A percentile compares a stretch with the other conserved stretches of the same genome.
phyloP scores from a whole-genome alignment of 1,284 basidiomycete species.

The Mycena sp. region DNA sequence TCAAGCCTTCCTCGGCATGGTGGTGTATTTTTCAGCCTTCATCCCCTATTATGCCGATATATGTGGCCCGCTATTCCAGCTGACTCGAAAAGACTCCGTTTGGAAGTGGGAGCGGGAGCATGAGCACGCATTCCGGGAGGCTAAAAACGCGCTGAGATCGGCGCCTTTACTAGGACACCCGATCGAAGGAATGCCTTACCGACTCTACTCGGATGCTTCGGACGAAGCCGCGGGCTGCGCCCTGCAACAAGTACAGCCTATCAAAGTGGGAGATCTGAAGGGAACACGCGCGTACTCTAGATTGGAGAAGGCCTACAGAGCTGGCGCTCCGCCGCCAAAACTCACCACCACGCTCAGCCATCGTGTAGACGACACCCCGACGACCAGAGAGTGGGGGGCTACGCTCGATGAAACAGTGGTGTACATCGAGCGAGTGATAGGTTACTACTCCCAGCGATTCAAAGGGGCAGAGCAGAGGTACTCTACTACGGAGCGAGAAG shows the following conservation, averaged over 20 bases:
- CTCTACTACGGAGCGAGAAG: too few species aligned
- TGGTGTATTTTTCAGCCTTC: neutral
- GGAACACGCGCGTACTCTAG: neutral
- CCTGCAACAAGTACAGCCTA: too few species aligned
- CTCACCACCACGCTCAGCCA: neutral
- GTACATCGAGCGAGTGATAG: too few species aligned
- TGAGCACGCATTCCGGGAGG: neutral
- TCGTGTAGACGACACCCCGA: neutral
- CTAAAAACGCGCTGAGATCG: neutral
- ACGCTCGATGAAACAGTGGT: neutral
- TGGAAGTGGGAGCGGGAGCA: neutral
- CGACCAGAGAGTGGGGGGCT: neutral
- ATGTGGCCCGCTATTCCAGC: neutral
- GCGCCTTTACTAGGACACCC: neutral
- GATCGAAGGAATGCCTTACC: neutral
- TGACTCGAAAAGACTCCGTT: neutral
- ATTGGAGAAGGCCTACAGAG: neutral
- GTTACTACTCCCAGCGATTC: too few species aligned
- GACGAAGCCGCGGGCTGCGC: too few species aligned
- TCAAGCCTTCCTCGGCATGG: neutral
- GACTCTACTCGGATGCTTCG: too few species aligned
- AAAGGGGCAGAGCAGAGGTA: too few species aligned
- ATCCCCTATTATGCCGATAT: neutral
- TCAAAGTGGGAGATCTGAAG: neutral
- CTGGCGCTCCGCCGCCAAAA: neutral